These are phyloP conservation scores for Cicer judaicum DNA, from an alignment of 306 rosid genomes.

Conservation along the genomic window DNA sequence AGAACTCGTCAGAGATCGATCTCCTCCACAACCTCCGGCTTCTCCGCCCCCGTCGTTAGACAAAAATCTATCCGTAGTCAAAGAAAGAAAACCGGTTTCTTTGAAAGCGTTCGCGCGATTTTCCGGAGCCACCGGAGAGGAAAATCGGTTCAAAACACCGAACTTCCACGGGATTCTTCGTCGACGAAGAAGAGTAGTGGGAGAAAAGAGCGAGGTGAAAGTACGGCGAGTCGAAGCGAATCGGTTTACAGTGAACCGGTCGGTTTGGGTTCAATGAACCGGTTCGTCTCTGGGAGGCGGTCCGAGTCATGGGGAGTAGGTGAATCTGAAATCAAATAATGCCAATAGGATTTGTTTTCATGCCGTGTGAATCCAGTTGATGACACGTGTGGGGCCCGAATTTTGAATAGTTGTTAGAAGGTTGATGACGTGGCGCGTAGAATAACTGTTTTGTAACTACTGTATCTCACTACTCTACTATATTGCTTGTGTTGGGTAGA, in stretches of 20 bases:
- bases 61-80: slow-evolving; percentile 51
- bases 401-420: slow-evolving; percentile 38
- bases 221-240: slow-evolving; percentile 35
- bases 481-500: slow-evolving; percentile 30
- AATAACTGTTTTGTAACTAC: slow-evolving; percentile 55
- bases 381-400: neutral
- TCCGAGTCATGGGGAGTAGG: slow-evolving; percentile 64
- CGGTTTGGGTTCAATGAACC: slow-evolving; percentile 67
- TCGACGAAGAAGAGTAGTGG: slow-evolving; percentile 35
- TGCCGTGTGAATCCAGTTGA: neutral
- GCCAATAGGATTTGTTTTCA: neutral
- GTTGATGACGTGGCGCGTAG: slow-evolving; percentile 65
- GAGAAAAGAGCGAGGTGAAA: slow-evolving; percentile 33
- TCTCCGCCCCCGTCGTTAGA: slow-evolving; percentile 39
- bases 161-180: slow-evolving; percentile 35
- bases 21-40: slow-evolving; percentile 12
- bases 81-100: slow-evolving; percentile 61
- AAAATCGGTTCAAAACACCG: slow-evolving; percentile 41
- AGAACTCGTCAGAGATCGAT: slow-evolving; percentile 56
- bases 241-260: slow-evolving; percentile 61
- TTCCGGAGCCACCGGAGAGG: slow-evolving; percentile 57
- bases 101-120: slow-evolving; percentile 60
- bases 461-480: neutral
- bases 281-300: slow-evolving; percentile 84
- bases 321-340: slow-evolving; percentile 48